These are phyloP conservation scores for Microsporum canis DNA, from an alignment of 2,329 filamentous ascomycete genomes.

Conservation along the genomic window DNA sequence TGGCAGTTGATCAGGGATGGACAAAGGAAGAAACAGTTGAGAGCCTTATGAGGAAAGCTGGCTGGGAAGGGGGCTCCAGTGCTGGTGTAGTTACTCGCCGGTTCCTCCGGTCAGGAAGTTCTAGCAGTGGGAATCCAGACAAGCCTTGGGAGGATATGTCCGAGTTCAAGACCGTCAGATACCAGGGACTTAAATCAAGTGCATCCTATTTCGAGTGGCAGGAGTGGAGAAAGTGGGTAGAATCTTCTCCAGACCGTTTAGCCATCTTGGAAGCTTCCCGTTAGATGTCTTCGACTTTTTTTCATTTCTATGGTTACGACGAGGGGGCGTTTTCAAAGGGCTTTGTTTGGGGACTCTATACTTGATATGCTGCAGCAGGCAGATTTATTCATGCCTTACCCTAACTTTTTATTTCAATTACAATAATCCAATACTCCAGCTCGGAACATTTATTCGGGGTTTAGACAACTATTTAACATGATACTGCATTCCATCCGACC, in stretches of 20 bases:
- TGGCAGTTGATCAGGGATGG: constrained; percentile 89
- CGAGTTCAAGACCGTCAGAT: constrained; percentile 66
- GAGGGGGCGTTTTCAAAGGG: neutral
- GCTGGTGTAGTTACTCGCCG: constrained; percentile 26
- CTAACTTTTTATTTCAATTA: neutral
- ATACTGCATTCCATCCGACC: neutral
- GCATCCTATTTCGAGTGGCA: constrained; percentile 63
- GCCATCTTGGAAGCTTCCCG: constrained; percentile 2
- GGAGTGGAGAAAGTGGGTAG: constrained; percentile 65
- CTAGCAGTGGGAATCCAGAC: constrained; percentile 12
- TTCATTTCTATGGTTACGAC: neutral
- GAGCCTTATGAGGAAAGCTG: constrained; percentile 87
- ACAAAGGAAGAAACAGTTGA: constrained; percentile 81
- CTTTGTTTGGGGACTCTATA: neutral
- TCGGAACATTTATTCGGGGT: neutral
- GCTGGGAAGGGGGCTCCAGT: constrained; percentile 57
- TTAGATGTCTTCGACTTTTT: neutral
- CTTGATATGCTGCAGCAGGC: neutral
- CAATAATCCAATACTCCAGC: neutral
- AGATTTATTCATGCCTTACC: neutral
- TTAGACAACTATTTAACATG: neutral
- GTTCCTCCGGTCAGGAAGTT: constrained; percentile 31
- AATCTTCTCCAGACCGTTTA: constrained; percentile 7
- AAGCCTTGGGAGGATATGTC: constrained; percentile 60
- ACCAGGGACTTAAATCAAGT: constrained; percentile 70